Base-by-base conservation (phyloP, 306 rosid genomes). In the Castanea mollissima region DNA sequence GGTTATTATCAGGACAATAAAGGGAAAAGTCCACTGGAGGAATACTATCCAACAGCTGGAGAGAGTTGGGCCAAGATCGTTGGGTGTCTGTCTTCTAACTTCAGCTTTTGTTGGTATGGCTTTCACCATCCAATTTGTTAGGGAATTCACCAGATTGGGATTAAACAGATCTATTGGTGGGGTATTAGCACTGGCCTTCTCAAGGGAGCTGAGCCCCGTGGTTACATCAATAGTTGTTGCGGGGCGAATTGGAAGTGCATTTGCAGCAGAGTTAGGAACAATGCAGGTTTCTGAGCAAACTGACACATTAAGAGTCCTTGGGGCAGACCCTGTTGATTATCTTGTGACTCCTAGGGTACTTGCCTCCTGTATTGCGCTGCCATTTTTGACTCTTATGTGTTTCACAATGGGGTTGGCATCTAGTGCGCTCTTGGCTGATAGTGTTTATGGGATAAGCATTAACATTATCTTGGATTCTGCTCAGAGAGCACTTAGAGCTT, bases 251-350 rank as follows among this genome's bases (percentile, higher is more conserved):
- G 99, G 99, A 81, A 95, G 99, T 14, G 94, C 99, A 57, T 95
- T 85, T 73, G 99, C 99, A 15, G 99, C 99, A 44, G 99, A 95
- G 74, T 85, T 95, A 34, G 99, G 99, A 79, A 95, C 99, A 64
- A 95, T 95, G 99, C 99, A 95, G 87, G 99, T 95, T 77, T 93
- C 99, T 6, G 99, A 95, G 82, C 98, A 93, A 86, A 95, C 91
- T 14, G 98, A 95, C 79, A 91, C 94, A 20, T 79, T 95, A 79
- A 84, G 99, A 86, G 97, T 95, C 80, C 96, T 93, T 55, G 98
- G 99, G 54, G 78, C 99, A 15, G 89, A 91, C 75, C 98, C 97
- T 0, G 94, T 95, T 19, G 98, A 95, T 83, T 93, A 95, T 76
- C 96, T 95, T n/a, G 93, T 95, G 67, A 90, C 96, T 0, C 99